Evolutionary conservation across 768 basidiomycete species (phyloP).

Genomic region (Mycena haematopus): DNA sequence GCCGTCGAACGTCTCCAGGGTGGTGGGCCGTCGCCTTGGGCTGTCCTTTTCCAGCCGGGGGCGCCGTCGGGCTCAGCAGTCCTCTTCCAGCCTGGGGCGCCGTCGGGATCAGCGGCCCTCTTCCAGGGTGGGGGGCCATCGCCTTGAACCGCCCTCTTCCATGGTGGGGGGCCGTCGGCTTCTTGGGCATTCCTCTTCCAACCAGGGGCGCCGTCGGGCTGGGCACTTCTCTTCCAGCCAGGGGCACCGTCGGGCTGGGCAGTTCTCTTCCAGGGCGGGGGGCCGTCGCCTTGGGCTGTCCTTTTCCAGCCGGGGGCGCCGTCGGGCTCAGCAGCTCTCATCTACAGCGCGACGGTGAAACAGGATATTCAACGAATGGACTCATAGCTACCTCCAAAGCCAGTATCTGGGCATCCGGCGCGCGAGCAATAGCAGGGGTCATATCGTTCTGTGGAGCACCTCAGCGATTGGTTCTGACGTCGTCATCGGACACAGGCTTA

Average conservation of each 20-base stretch:
- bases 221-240: not conserved
- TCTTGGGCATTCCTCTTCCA: not conserved
- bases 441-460: constrained; percentile 15
- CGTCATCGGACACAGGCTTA: not conserved
- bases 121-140: too few relatives aligned
- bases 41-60: not conserved
- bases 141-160: too few relatives aligned
- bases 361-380: not conserved
- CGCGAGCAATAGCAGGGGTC: not conserved
- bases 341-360: constrained; percentile 1
- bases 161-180: too few relatives aligned
- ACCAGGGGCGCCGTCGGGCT: too few relatives aligned
- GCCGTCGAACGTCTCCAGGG: too few relatives aligned
- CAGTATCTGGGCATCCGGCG: not conserved
- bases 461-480: not conserved
- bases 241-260: too few relatives aligned
- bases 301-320: too few relatives aligned
- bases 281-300: too few relatives aligned
- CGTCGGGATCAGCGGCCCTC: not conserved
- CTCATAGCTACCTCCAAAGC: constrained; percentile 5
- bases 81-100: not conserved
- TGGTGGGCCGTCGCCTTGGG: too few relatives aligned
- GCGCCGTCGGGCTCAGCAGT: too few relatives aligned
- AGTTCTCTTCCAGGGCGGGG: not conserved
- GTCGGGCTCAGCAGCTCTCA: not conserved